Percentiles rank a stretch among this genome's conserved stretches.
Conservation (phyloP, 2,329 filamentous ascomycete species). For the Ceratocystis alfenasii region DNA sequence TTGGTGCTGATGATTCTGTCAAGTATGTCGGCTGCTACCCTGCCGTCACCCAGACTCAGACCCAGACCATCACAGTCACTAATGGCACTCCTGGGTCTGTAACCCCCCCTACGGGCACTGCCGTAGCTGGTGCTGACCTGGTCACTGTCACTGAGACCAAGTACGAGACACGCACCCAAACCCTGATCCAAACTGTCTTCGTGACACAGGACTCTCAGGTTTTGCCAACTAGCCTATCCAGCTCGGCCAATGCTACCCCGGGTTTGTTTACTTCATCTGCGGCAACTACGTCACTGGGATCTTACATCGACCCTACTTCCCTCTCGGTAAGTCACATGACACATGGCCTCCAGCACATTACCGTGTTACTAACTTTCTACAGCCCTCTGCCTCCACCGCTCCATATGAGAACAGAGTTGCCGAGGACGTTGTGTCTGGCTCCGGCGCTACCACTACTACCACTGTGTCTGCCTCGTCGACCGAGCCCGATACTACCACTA, state of each 20-base stretch:
- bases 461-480: neutral
- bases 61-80: neutral
- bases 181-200: conserved; percentile 14
- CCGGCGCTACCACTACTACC: neutral
- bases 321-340: neutral
- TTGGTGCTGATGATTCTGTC: conserved; percentile 8
- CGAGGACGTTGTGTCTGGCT: too few species aligned
- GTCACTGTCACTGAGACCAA: conserved; percentile 1
- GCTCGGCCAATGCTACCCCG: neutral
- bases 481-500: conserved; percentile 15
- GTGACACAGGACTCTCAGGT: conserved; percentile 1
- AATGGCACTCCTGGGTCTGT: neutral
- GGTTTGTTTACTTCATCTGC: neutral
- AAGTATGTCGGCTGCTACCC: conserved; percentile 15
- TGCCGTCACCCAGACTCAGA: conserved; percentile 14
- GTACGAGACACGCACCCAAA: neutral
- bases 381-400: neutral
- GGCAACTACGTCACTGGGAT: conserved; percentile 3
- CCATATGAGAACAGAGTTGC: neutral
- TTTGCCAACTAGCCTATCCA: neutral
- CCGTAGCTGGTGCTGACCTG: neutral
- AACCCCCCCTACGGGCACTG: neutral
- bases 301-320: neutral
- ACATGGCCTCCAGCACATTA: neutral
- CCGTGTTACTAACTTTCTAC: neutral